These are phyloP conservation scores for Phytophthora vignae DNA, from an alignment of 352 stramenopile genomes.

Conservation along the genomic window DNA sequence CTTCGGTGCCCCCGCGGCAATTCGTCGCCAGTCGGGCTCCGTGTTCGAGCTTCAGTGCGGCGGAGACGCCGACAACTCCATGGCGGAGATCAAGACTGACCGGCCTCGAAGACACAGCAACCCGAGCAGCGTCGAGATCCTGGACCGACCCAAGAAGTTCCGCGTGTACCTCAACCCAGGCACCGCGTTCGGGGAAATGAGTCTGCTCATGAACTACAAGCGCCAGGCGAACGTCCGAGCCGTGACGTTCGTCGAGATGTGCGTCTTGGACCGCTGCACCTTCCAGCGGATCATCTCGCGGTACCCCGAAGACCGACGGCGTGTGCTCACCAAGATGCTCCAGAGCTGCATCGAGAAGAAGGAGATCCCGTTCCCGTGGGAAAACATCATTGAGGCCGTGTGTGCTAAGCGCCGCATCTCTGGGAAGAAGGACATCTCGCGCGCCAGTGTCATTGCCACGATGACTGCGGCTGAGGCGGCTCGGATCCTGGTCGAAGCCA, in stretches of 20 bases:
- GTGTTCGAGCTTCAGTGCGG: neutral
- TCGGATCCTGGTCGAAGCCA: slow-evolving; percentile 20
- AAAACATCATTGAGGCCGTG: slow-evolving; percentile 16
- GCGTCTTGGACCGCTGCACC: slow-evolving; percentile 2
- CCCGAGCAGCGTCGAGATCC: neutral
- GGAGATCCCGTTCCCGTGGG: slow-evolving; percentile 18
- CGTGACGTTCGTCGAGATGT: slow-evolving; percentile 34
- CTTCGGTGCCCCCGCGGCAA: neutral
- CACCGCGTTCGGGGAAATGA: slow-evolving; percentile 41
- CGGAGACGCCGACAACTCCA: neutral
- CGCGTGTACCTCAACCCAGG: neutral
- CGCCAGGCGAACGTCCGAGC: slow-evolving; percentile 29
- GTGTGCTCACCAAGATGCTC: slow-evolving; percentile 20
- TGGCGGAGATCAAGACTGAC: neutral
- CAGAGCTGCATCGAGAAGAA: slow-evolving; percentile 21
- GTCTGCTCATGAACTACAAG: slow-evolving; percentile 44
- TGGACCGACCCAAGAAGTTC: neutral
- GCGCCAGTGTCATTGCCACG: neutral
- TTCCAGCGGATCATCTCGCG: slow-evolving; percentile 21
- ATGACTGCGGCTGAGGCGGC: slow-evolving; percentile 13
- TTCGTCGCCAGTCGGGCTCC: neutral
- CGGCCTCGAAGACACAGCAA: neutral
- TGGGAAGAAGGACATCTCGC: slow-evolving; percentile 2
- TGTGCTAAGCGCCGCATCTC: slow-evolving; percentile 2
- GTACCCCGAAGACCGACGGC: slow-evolving; percentile 22